Evolutionary conservation across 2,329 filamentous ascomycete species (phyloP), one percentile per base, ranked within the genome.

Genomic region (Penicillium rolfsii): DNA sequence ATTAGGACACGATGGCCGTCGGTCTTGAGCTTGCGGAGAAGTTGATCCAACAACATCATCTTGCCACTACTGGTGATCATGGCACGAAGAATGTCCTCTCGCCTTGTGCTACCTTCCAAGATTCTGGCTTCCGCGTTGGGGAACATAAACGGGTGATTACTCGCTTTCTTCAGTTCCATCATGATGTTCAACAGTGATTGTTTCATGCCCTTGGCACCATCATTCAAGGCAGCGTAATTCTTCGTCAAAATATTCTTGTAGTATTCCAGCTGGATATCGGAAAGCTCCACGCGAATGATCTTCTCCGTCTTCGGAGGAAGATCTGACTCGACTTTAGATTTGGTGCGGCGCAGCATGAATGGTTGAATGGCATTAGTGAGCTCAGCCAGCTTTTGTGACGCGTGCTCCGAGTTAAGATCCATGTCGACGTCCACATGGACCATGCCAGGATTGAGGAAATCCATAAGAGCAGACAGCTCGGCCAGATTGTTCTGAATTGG

Each of bases 81-180:
- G 22, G 91, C 91, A 74, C 96, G 95, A 69, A 99, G 86, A 64
- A 93, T 87, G 73, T 98, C 95, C 72, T 98, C 94, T 33, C 93
- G 90, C 22, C 91, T 88, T 56, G 86, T 85, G 70, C 89, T 93
- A 14, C 91, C 92, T 61, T 87, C 89, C 54, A 98, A 79, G 12
- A 98, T 91, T 67, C 90, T 91, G 60, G 96, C 91, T 74, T 99
- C 95, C 2, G 93, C 94, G 64, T 93, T 93, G 2, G 91, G 90
- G 70, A 99, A 98, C 89, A 99, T 96, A 80, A 97, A 96, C 0
- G 95, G 94, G 73, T 99, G 95, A 72, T 99, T 99, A 80, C 94
- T 98, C 74, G 95, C 93, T 78, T 99, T 99, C 82, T 99, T 99
- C 71, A 99, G 79, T 77, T 99, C 95, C 95, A 99, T 99, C 87